Evolutionary conservation across 1,284 basidiomycete species (phyloP).

Genomic region (Leccinum pallidistipes): DNA sequence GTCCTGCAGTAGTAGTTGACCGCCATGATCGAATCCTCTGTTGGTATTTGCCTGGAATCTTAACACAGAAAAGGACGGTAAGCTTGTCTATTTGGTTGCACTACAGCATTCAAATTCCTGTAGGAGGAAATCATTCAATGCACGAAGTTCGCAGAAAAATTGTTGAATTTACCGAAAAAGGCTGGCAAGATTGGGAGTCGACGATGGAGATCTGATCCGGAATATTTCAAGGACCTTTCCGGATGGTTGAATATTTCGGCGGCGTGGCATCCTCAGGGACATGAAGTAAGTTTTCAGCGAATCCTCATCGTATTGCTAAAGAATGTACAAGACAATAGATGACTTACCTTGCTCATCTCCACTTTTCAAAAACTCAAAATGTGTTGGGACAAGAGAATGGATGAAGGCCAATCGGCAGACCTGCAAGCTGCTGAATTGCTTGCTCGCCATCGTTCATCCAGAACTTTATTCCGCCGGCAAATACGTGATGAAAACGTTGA

Average conservation of each 20-base stretch:
- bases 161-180: not conserved
- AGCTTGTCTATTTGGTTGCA: not conserved
- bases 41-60: not conserved
- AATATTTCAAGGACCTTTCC: too few species aligned
- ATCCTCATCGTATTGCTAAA: too few species aligned
- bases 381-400: not conserved
- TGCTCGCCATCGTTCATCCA: not conserved
- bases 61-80: not conserved
- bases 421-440: not conserved
- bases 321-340: too few species aligned
- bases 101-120: too few species aligned
- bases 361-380: not conserved
- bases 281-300: too few species aligned
- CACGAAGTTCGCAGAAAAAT: not conserved
- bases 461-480: not conserved
- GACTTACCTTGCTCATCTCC: not conserved
- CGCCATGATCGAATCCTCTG: not conserved
- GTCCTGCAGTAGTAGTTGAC: not conserved
- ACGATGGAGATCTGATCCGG: too few species aligned
- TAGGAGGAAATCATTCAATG: not conserved
- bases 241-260: too few species aligned
- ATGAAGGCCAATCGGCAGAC: not conserved
- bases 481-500: not conserved
- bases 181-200: too few species aligned
- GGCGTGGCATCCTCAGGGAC: too few species aligned